Evolutionary conservation across 768 basidiomycete genomes (phyloP), one percentile per base, ranked within the genome.

Genomic region (Neoboletus magnificus): DNA sequence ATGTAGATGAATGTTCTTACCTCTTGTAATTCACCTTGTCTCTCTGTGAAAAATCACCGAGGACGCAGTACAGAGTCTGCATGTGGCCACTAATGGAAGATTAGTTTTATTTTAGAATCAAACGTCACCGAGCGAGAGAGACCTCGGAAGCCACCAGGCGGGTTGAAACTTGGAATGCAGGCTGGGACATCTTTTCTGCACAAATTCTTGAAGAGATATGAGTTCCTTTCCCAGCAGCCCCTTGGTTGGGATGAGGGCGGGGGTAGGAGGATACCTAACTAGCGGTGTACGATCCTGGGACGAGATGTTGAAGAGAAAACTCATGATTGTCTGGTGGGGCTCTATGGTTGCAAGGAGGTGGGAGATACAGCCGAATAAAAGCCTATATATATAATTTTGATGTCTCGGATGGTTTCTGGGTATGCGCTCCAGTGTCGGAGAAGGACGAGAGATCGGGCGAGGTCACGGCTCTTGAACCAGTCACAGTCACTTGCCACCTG

Each of bases 141-240:
- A 71, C 70, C 66, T 72, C 15, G 71, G 63, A 51, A 71, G 66
- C 70, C 70, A 71, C 70, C 70, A 71, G 22, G 59, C 63, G 15
- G 71, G 70, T 37, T 45, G 59, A 44, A 73, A 71, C 56, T 56
- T 43, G 51, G 66, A 64, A 52, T 45, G 48, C 40, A 71, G 50
- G 41, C 64, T 68, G 20, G 70, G 70, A 48, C 70, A 71, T 53
- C 57, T 62, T 45, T 61, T 59, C 56, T 72, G 62, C n/a, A 73
- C 66, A 42, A 71, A 61, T 35, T 71, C 71, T 33, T 57, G 66
- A 18, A 71, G 60, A 16, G 65, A 66, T 27, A 70, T 22, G 25
- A 15, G 35, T 16, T 59, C 54, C 27, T 57, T 54, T 33, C 54
- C 59, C 8, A 30, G 36, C 3, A 49, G 11, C 5, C 56, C 58